Evolutionary conservation across 2,329 filamentous ascomycete species (phyloP).

Genomic region (Stagonosporopsis cucurbitacearum): DNA sequence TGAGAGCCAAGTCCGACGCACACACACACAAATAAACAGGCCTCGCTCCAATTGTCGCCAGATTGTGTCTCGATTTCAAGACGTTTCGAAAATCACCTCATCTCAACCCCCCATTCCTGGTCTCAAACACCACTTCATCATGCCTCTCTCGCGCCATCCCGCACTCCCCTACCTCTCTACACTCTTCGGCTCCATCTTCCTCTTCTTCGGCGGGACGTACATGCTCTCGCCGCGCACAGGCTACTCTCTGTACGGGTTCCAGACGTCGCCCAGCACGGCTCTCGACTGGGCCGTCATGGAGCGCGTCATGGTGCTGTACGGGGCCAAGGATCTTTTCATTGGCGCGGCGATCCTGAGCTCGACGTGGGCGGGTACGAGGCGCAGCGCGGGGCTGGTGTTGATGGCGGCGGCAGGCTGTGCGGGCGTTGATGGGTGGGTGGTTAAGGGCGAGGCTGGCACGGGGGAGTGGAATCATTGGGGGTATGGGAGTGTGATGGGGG

Average conservation of each 20-base stretch:
- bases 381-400: constrained; percentile 53
- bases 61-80: no score
- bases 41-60: no score
- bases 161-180: constrained; percentile 21
- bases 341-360: constrained; percentile 50
- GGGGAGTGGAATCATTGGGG: constrained; percentile 60
- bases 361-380: constrained; percentile 49
- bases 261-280: constrained; percentile 28
- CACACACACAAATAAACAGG: no score
- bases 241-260: constrained; percentile 49
- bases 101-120: no score
- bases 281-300: constrained; percentile 52
- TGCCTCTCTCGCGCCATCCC: background rate
- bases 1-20: no score
- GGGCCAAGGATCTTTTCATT: constrained; percentile 59
- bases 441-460: constrained; percentile 50
- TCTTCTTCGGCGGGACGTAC: constrained; percentile 52
- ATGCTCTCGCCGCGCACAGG: constrained; percentile 46
- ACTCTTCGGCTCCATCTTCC: constrained; percentile 37
- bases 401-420: constrained; percentile 53
- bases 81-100: no score
- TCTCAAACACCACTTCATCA: background rate
- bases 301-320: constrained; percentile 56
- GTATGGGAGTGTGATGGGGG: constrained; percentile 48
- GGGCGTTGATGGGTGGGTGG: constrained; percentile 52